Base-by-base conservation (phyloP, 345 rosid species). In the Salix udensis region DNA sequence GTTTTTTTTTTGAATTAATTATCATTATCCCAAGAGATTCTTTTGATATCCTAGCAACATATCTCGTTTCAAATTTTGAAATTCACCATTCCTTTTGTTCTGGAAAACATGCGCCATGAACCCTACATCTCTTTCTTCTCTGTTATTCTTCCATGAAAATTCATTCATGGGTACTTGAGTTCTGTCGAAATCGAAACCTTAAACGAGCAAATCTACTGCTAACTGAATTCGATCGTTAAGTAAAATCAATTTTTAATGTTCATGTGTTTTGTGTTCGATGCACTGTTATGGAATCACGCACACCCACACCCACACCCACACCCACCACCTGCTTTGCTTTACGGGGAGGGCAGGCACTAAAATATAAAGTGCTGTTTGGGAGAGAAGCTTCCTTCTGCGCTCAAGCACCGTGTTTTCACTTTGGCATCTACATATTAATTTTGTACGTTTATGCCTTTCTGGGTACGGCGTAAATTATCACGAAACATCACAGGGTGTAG, bases 301-400 rank as follows among this genome's bases (percentile, higher is more conserved):
- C 79, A 74, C 79, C 85, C 86, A 81, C 82, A 24, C 26, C 26
- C 26, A 24, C 26, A 24, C 26, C 26, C 86, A 79, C 79, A 74
- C 79, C 85, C 86, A 81, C 82, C 86, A 75, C 87, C 65, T 76
- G 82, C 73, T 66, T 74, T 79, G 80, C 85, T 81, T 84, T 74
- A 68, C 72, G 76, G 61, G 50, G 76, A 24, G 62, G 50, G 6
- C 30, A 44, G 30, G 14, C 52, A 53, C 72, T 30, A 76, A 67
- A 73, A 46, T 58, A 70, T 53, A 61, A 75, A 46, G 77, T 73
- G 53, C 26, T 52, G 61, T 80, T 68, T 81, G 77, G 77, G 58
- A 78, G 76, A 75, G 84, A 85, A 85, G 85, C 77, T 87, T 83
- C 89, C 85, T 62, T 71, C 74, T 34, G 65, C 36, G 70, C 75